Evolutionary conservation across 148 eudicot species (phyloP), one percentile per base, ranked within the genome.

Genomic region (Vaccinium corymbosum): DNA sequence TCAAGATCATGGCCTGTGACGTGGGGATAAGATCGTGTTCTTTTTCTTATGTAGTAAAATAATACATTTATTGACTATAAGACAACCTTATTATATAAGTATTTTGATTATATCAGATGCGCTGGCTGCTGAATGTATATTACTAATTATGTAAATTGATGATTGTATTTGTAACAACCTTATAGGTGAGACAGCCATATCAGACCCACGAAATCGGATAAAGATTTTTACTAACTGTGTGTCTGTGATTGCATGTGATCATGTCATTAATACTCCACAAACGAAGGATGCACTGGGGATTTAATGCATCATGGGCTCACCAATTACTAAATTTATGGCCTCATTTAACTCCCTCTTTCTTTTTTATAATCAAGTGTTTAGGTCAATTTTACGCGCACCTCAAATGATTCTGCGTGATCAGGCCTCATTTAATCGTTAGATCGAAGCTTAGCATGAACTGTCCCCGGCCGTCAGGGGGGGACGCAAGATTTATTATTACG

Each of bases 1-100:
- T 79, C 66, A 17, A 79, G 48, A 79, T 79, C 81, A 20, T 79
- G 42, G 53, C 22, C 62, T 79, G 66, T 79, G 81, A 79, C 49
- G 81, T 35, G 81, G 81, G 66, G 81, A 79, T 79, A 79, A 79
- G 50, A 29, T 27, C 68, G 1, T 19, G 51, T 56, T 15, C 17
- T 32, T 42, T 7, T 74, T 20, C 25, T 42, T 17, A 16, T 0
- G 42, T 73, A 32, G 35, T 32, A 38, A 42, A 16, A 29, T 29
- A 68, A 1, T 68, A 13, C 13, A 4, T 13, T 68, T 38, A 29
- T 13, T 13, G 73, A 27, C 35, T 22, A 1, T 4, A 14, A 12
- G 8, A 27, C 17, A 13, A 9, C 27, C 68, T 62, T 62, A 62
- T 20, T n/a, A 52, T 52, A 42, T 42, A 4, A 42, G 6, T 42